phyloP scores from a whole-genome alignment of 1,139 yeast genomes.

The Pichia terricola region DNA sequence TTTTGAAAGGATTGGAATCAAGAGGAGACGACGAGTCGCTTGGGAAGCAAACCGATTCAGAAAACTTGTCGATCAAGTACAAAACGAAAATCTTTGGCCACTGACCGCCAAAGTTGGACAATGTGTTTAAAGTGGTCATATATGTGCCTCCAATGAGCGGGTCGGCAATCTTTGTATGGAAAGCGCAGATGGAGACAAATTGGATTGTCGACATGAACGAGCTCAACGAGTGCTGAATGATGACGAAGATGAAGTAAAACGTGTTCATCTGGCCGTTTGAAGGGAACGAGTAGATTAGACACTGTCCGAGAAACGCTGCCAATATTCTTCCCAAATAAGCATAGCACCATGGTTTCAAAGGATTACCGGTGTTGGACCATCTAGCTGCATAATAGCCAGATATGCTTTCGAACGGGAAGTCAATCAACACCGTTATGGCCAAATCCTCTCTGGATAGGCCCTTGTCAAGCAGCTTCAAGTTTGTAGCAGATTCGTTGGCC shows the following conservation, averaged over 20 bases:
- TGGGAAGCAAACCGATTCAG: constrained; percentile 49
- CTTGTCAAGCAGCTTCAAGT: constrained; percentile 80
- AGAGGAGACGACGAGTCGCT: constrained; percentile 10
- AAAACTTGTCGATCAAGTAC: constrained; percentile 69
- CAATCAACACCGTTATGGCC: constrained; percentile 85
- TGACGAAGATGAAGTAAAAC: constrained; percentile 57
- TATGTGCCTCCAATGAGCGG: constrained; percentile 96
- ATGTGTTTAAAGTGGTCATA: constrained; percentile 90
- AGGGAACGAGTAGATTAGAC: constrained; percentile 69
- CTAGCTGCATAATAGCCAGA: constrained; percentile 95
- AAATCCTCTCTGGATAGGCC: constrained; percentile 91
- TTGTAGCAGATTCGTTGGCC: constrained; percentile 93
- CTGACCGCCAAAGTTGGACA: constrained; percentile 91
- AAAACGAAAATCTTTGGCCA: constrained; percentile 87
- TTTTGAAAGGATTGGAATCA: constrained; percentile 17
- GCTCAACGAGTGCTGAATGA: constrained; percentile 72
- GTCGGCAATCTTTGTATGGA: constrained; percentile 92
- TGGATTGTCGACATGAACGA: constrained; percentile 93
- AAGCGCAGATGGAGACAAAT: constrained; percentile 88
- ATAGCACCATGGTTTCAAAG: constrained; percentile 80
- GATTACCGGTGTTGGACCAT: constrained; percentile 68
- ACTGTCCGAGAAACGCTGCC: constrained; percentile 70
- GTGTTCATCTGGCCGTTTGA: constrained; percentile 36
- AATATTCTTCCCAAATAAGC: constrained; percentile 80
- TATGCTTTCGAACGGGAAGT: constrained; percentile 90